Conservation (phyloP, 495 filamentous ascomycete species). For the Polyplosphaeria fusca region DNA sequence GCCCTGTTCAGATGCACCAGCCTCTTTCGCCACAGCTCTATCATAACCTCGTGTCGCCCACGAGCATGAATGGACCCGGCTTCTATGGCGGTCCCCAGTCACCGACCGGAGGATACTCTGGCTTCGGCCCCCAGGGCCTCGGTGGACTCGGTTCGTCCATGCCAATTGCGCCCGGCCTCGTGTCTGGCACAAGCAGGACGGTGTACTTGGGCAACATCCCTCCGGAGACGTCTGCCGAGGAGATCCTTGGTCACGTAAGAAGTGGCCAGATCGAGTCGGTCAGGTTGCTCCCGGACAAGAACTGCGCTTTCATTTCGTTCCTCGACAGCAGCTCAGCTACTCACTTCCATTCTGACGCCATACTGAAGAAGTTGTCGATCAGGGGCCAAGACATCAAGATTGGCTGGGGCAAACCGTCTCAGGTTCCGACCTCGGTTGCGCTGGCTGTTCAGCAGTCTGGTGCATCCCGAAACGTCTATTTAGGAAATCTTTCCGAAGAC, state of each 20-base stretch:
- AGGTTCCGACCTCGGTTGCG: conserved; percentile 94
- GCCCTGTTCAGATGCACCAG: conserved; percentile 62
- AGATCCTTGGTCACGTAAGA: conserved; percentile 93
- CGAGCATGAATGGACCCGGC: conserved; percentile 67
- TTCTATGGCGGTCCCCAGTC: conserved; percentile 78
- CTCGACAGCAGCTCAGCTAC: conserved; percentile 94
- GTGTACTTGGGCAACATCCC: conserved; percentile 98
- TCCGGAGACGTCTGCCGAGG: conserved; percentile 94
- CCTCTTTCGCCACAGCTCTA: conserved; percentile 70
- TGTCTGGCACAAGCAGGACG: conserved; percentile 89
- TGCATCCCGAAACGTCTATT: conserved; percentile 96
- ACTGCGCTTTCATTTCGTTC: conserved; percentile 99
- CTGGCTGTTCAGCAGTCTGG: conserved; percentile 95
- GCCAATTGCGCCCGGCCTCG: conserved; percentile 67
- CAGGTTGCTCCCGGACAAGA: conserved; percentile 93
- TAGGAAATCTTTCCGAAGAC: conserved; percentile 89
- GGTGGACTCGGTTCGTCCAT: conserved; percentile 67
- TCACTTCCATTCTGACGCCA: conserved; percentile 98
- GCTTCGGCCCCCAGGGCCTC: conserved; percentile 55
- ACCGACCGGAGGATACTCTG: conserved; percentile 69
- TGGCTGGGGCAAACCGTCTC: conserved; percentile 97
- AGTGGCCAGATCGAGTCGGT: conserved; percentile 99
- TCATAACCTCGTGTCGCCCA: conserved; percentile 73
- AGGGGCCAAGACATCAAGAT: conserved; percentile 99
- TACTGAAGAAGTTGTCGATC: conserved; percentile 97